Conservation (phyloP, 1,139 yeast species). For the Taiozyma sp. region DNA sequence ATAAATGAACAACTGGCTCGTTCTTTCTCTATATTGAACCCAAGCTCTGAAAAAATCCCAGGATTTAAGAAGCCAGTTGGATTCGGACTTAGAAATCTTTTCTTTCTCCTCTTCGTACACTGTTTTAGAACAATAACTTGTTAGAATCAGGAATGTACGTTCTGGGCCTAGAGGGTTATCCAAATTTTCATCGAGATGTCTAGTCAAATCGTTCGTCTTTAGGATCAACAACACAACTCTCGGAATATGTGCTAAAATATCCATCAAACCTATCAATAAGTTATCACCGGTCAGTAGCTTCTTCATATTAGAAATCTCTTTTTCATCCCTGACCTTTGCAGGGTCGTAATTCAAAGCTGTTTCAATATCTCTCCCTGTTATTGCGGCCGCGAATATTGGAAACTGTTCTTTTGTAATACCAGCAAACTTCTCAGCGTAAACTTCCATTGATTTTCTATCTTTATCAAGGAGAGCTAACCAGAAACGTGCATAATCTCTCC, state of each 20-base stretch:
- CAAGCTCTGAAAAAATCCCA: conserved; percentile 38
- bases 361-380: conserved; percentile 81
- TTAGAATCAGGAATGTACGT: conserved; percentile 84
- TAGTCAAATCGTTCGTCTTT: conserved; percentile 90
- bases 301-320: conserved; percentile 65
- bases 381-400: conserved; percentile 84
- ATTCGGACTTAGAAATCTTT: conserved; percentile 24
- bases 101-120: conserved; percentile 66
- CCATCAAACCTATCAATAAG: conserved; percentile 73
- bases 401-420: conserved; percentile 78
- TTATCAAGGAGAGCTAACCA: conserved; percentile 87
- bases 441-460: conserved; percentile 59
- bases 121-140: conserved; percentile 80
- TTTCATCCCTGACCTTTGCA: conserved; percentile 45
- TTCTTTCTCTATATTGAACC: conserved; percentile 48
- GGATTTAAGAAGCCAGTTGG: conserved; percentile 35
- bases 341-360: conserved; percentile 68
- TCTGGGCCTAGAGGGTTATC: conserved; percentile 85
- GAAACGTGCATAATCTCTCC: conserved; percentile 82
- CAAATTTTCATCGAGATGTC: conserved; percentile 81
- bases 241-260: conserved; percentile 75
- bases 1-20: conserved; percentile 49
- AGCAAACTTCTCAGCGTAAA: conserved; percentile 75
- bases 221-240: conserved; percentile 78
- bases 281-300: conserved; percentile 54